phyloP scores from a whole-genome alignment of 2,329 filamentous ascomycete species.

The Cyclaneusma minus region DNA sequence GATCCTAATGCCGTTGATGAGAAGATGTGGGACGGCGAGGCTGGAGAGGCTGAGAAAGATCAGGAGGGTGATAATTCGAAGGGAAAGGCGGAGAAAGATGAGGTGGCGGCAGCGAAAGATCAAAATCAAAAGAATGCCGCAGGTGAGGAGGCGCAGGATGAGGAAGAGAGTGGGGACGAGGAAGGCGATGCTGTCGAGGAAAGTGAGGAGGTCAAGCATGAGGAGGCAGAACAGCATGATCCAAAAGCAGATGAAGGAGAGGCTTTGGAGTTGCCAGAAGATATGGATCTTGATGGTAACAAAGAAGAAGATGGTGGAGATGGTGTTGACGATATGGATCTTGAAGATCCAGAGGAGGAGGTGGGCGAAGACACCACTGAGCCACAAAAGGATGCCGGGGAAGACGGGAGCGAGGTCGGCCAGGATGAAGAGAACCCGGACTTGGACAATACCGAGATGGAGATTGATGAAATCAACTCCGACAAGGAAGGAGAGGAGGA shows the following conservation, averaged over 20 bases:
- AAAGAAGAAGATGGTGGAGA: conserved; percentile 25
- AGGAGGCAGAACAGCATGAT: conserved; percentile 49
- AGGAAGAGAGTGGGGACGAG: conserved; percentile 28
- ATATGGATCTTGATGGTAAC: conserved; percentile 52
- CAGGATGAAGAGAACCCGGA: conserved; percentile 20
- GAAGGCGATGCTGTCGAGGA: conserved; percentile 46
- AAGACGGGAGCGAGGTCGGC: conserved; percentile 11
- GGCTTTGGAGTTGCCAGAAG: conserved; percentile 53
- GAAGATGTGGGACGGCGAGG: conserved; percentile 94
- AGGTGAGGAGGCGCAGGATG: conserved; percentile 29
- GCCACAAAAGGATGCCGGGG: conserved; percentile 1
- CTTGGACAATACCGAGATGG: conserved; percentile 23
- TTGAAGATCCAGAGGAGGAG: conserved; percentile 17
- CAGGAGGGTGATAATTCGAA: conserved; percentile 60
- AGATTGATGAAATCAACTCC: background rate
- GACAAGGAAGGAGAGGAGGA: conserved; percentile 16
- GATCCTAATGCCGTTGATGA: conserved; percentile 87
- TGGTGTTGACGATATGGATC: conserved; percentile 18
- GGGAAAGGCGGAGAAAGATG: conserved; percentile 48
- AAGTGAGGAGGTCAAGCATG: conserved; percentile 33
- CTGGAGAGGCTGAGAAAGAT: conserved; percentile 67
- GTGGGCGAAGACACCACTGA: conserved; percentile 2
- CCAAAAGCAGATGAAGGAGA: conserved; percentile 51
- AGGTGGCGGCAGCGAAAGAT: conserved; percentile 27
- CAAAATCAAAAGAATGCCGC: conserved; percentile 42